These are phyloP conservation scores for Kazachstania taianensis DNA, from an alignment of 805 yeast genomes.

Conservation along the genomic window DNA sequence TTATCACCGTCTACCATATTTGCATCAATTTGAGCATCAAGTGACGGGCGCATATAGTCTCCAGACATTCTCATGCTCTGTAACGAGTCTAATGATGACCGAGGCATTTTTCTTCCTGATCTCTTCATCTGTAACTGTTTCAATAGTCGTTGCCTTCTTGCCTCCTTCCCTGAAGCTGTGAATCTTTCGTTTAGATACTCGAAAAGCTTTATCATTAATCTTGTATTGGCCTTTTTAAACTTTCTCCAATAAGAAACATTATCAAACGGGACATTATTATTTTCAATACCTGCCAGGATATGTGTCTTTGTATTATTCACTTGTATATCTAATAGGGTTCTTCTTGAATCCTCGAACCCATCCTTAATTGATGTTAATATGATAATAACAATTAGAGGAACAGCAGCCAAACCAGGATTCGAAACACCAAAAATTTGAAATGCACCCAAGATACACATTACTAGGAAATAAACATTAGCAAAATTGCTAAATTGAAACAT, in stretches of 20 bases:
- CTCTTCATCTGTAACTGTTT: slow-evolving; percentile 5
- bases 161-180: slow-evolving; percentile 30
- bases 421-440: slow-evolving; percentile 75
- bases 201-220: slow-evolving; percentile 20
- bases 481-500: slow-evolving; percentile 73
- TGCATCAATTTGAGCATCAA: slow-evolving; percentile 35
- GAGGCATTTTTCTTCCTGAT: slow-evolving; percentile 16
- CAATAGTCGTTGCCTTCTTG: slow-evolving; percentile 14
- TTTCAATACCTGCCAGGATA: slow-evolving; percentile 44
- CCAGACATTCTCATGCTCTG: slow-evolving; percentile 24
- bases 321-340: slow-evolving; percentile 63
- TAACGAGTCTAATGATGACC: slow-evolving; percentile 33
- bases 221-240: slow-evolving; percentile 46
- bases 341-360: slow-evolving; percentile 72
- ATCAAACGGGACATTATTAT: slow-evolving; percentile 54
- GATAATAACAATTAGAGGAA: slow-evolving; percentile 72
- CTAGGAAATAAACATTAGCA: slow-evolving; percentile 82
- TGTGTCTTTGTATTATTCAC: slow-evolving; percentile 68
- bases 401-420: slow-evolving; percentile 62
- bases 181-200: slow-evolving; percentile 20
- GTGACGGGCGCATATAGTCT: slow-evolving; percentile 21
- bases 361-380: slow-evolving; percentile 66
- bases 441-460: slow-evolving; percentile 67
- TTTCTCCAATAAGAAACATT: slow-evolving; percentile 59
- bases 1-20: slow-evolving; percentile 35